Base-by-base conservation (phyloP, 2,329 filamentous ascomycete genomes). In the Aureobasidium pullulans region DNA sequence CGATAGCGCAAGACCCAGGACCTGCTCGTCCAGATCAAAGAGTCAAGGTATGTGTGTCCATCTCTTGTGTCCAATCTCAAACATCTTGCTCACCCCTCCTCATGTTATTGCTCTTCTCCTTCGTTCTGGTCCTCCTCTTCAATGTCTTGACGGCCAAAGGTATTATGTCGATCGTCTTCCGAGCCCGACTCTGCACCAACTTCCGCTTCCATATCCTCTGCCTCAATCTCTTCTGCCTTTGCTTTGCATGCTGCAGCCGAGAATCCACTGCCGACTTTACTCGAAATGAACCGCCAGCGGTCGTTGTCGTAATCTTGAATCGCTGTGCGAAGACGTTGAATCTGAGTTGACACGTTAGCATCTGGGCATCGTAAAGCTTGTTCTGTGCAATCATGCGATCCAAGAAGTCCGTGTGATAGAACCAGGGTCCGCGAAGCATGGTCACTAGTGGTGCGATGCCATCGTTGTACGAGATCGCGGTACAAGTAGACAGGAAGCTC, bases 271-370 rank as follows among this genome's bases (percentile, higher is more conserved):
- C 92, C 92, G 67, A 96, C 88, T 75, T 96, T 96, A 69, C 89
- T 88, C 61, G 92, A 88, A 63, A 96, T 86, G 69, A 95, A 90
- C 66, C 90, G 87, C 92, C 92, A 96, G 71, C 90, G 90, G 73
- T 96, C 91, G 75, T 88, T 89, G 70, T 94, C 89, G 77, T 93
- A 93, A 72, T 93, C 89, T 70, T 88, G 84, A 65, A 93, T 82
- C 5, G 89, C 88, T 59, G 81, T 84, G 63, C 84, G 86, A 66
- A 94, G 83, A 72, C 89, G 90, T 72, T 87, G 81, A 66, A 92
- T 85, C 89, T 93, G 70, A 39, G 31, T 43, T n/a, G 16, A 19
- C 23, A 23, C 2, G 40, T 56, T 44, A 56, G 52, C 29, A 23
- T n/a, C 28, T 4, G 42, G 19, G 40, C 52, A 16, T 36, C 16